Evolutionary conservation across 2,329 filamentous ascomycete genomes (phyloP).

Genomic region (Eutypella sp.): DNA sequence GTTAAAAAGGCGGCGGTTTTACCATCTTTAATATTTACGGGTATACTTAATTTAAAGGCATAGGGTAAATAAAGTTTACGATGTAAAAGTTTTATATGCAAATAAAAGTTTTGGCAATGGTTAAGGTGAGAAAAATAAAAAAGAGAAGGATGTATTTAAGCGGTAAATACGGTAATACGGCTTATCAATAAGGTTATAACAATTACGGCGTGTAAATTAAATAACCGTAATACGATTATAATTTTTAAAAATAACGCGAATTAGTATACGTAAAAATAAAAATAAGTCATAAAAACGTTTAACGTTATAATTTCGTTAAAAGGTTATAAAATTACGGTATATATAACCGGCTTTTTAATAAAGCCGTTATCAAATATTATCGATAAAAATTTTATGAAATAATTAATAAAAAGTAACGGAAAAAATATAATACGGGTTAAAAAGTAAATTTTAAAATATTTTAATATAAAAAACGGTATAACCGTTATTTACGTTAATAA

Average conservation of each 20-base stretch:
- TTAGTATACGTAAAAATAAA: background rate
- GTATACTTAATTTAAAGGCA: too few relatives aligned
- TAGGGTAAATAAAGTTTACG: too few relatives aligned
- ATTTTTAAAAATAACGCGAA: background rate
- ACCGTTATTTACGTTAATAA: background rate
- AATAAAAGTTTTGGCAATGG: too few relatives aligned
- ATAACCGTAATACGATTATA: background rate
- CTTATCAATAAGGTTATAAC: background rate
- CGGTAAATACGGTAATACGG: background rate
- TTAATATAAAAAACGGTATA: background rate
- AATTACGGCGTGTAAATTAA: background rate
- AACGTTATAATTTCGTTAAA: background rate
- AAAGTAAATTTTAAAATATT: background rate
- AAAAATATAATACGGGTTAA: background rate
- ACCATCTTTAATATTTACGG: too few relatives aligned
- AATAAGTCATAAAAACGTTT: background rate
- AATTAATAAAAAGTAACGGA: background rate
- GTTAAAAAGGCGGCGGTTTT: too few relatives aligned
- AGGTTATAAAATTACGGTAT: background rate
- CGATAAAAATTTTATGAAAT: background rate
- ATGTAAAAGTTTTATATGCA: too few relatives aligned
- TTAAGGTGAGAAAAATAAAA: too few relatives aligned
- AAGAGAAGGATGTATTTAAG: too few relatives aligned
- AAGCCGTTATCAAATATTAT: background rate
- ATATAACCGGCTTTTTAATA: background rate